These are phyloP conservation scores for Talaromyces rugulosus DNA, from an alignment of 2,329 filamentous ascomycete genomes.

Conservation along the genomic window DNA sequence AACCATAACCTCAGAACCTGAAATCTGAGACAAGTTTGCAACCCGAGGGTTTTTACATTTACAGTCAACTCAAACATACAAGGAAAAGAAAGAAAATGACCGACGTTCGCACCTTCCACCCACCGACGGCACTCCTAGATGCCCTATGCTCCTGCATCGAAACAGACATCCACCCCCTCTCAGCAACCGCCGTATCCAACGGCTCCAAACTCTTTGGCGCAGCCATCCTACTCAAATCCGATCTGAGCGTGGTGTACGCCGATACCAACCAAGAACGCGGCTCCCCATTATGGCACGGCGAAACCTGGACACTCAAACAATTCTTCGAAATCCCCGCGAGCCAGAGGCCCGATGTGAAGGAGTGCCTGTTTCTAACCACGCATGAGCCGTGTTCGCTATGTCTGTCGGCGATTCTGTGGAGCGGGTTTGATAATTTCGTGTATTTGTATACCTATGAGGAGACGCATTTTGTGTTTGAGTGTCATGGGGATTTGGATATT, in stretches of 20 bases:
- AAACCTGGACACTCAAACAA: slow-evolving; percentile 11
- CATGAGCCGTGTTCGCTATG: slow-evolving; percentile 11
- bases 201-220: slow-evolving; percentile 10
- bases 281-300: slow-evolving; percentile 10
- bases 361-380: slow-evolving; percentile 8
- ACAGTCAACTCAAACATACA: not conserved
- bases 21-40: not conserved
- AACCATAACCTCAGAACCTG: not conserved
- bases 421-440: slow-evolving; percentile 11
- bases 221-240: slow-evolving; percentile 5
- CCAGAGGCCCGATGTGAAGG: not conserved
- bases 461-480: slow-evolving; percentile 10
- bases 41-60: no score
- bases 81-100: slow-evolving; percentile 2
- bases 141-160: slow-evolving; percentile 5
- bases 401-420: slow-evolving; percentile 10
- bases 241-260: slow-evolving; percentile 7
- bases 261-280: slow-evolving; percentile 10
- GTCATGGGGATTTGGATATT: slow-evolving; percentile 9
- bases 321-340: slow-evolving; percentile 7
- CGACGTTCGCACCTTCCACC: slow-evolving; percentile 5
- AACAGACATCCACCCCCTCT: slow-evolving; percentile 8
- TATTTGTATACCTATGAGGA: slow-evolving; percentile 12
- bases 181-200: slow-evolving; percentile 4
- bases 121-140: slow-evolving; percentile 6